A percentile compares a stretch with the other conserved stretches of the same genome.
Conservation (phyloP, 495 filamentous ascomycete genomes). For the Trichodelitschia bisporula region DNA sequence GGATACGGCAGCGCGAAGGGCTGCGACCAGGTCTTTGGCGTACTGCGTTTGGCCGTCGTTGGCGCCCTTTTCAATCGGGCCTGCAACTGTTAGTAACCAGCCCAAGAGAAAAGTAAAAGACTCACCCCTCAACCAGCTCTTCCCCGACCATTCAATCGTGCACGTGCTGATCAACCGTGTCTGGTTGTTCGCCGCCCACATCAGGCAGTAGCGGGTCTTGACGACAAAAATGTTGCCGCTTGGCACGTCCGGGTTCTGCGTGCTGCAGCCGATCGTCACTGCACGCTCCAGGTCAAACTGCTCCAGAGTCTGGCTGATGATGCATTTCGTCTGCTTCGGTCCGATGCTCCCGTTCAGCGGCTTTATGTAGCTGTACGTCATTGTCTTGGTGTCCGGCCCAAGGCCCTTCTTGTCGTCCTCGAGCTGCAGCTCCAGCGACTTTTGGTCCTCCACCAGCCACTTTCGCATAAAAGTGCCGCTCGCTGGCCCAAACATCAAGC, state of each 20-base stretch:
- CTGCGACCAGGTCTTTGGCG: conserved; percentile 46
- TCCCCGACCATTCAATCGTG: conserved; percentile 85
- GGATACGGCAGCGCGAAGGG: conserved; percentile 47
- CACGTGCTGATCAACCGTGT: conserved; percentile 70
- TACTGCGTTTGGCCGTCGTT: conserved; percentile 73
- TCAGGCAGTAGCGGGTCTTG: conserved; percentile 86
- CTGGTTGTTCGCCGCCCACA: conserved; percentile 64
- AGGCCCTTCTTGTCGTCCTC: conserved; percentile 58
- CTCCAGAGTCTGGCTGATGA: conserved; percentile 63
- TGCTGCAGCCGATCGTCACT: conserved; percentile 38
- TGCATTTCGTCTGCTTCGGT: conserved; percentile 86
- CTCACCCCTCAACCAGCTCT: conserved; percentile 94
- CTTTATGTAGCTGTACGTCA: conserved; percentile 77
- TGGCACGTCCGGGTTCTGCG: conserved; percentile 87
- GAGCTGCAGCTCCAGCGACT: conserved; percentile 63
- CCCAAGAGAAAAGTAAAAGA: conserved; percentile 2
- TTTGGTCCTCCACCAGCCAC: conserved; percentile 69
- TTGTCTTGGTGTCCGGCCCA: conserved; percentile 41
- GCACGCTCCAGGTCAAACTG: conserved; percentile 69
- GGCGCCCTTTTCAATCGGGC: conserved; percentile 85
- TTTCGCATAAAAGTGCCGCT: conserved; percentile 61
- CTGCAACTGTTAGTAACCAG: conserved; percentile 15
- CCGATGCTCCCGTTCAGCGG: conserved; percentile 65
- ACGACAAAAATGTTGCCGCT: conserved; percentile 75
- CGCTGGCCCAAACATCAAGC: conserved; percentile 55